These are phyloP conservation scores for Puccinia novopanici DNA, from an alignment of 1,284 basidiomycete species.

Conservation along the genomic window DNA sequence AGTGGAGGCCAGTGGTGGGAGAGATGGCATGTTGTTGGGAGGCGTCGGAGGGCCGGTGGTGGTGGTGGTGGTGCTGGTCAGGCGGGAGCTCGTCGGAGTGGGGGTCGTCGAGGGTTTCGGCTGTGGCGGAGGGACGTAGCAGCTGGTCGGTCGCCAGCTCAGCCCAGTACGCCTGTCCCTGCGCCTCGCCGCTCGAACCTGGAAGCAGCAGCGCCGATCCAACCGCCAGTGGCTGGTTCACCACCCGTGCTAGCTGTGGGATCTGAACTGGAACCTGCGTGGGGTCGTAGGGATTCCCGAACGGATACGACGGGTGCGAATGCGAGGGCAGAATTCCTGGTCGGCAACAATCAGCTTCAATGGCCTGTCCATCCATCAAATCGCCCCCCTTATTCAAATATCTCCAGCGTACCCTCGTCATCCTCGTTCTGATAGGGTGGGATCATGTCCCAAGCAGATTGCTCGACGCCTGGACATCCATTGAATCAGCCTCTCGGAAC, in stretches of 20 bases:
- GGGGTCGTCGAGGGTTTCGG: not conserved
- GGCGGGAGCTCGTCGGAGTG: conserved; percentile 3
- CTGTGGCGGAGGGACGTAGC: not conserved
- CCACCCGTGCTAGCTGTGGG: not conserved
- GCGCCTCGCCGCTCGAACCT: too few relatives aligned
- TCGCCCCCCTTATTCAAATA: too few relatives aligned
- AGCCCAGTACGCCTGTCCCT: conserved; percentile 11
- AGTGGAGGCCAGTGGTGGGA: not conserved
- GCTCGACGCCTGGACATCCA: conserved; percentile 24
- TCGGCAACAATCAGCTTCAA: not conserved
- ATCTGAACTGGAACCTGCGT: not conserved
- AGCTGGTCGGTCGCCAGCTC: conserved; percentile 31
- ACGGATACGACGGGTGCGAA: conserved; percentile 40
- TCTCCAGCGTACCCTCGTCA: conserved; percentile 31
- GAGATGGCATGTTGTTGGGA: not conserved
- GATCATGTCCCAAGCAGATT: conserved; percentile 42
- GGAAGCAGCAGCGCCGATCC: conserved; percentile 13
- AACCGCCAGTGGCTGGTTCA: conserved; percentile 19
- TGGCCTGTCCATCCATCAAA: not conserved
- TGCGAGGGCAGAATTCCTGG: conserved; percentile 34
- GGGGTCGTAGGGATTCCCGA: conserved; percentile 40
- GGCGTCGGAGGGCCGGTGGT: not conserved
- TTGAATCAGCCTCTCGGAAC: not conserved
- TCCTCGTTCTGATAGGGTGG: conserved; percentile 49
- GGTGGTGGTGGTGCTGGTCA: not conserved